Conservation (phyloP, 1,284 basidiomycete genomes). For the Austroboletus novae-zelandiae region DNA sequence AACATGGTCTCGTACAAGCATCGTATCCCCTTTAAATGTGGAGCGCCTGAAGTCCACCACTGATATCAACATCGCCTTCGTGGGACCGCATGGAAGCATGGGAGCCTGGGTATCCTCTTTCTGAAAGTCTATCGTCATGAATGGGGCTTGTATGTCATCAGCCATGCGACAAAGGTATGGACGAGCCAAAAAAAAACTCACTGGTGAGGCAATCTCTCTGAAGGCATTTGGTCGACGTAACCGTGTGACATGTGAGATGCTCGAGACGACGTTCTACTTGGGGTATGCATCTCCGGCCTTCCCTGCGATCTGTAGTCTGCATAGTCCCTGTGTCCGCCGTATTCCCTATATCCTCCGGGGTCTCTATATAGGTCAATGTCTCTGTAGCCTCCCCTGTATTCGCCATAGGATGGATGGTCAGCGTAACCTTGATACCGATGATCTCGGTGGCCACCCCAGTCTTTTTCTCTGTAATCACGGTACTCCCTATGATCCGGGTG, state of each 20-base stretch:
- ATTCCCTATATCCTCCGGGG: constrained; percentile 12
- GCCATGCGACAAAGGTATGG: neutral
- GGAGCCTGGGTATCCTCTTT: constrained; percentile 22
- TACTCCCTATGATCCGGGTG: constrained; percentile 21
- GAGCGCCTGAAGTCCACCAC: constrained; percentile 20
- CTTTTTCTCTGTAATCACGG: constrained; percentile 21
- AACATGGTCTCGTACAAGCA: constrained; percentile 11
- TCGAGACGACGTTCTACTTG: constrained; percentile 27
- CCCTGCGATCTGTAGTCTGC: constrained; percentile 19
- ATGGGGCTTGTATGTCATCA: constrained; percentile 22
- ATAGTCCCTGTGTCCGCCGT: constrained; percentile 20
- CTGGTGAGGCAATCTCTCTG: constrained; percentile 19
- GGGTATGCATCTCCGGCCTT: constrained; percentile 18
- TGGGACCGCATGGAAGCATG: constrained; percentile 13
- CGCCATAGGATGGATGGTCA: constrained; percentile 18
- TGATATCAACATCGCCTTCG: constrained; percentile 25
- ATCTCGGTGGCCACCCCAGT: constrained; percentile 22
- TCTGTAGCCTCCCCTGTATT: constrained; percentile 20
- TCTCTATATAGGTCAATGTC: constrained; percentile 13
- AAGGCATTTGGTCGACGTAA: constrained; percentile 20
- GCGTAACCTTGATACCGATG: constrained; percentile 19
- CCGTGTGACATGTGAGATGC: constrained; percentile 30
- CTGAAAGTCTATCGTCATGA: constrained; percentile 27
- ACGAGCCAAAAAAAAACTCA: constrained; percentile 11
- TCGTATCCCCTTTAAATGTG: constrained; percentile 16